Conservation (phyloP, 805 yeast genomes). For the Schizosaccharomyces pombe region DNA sequence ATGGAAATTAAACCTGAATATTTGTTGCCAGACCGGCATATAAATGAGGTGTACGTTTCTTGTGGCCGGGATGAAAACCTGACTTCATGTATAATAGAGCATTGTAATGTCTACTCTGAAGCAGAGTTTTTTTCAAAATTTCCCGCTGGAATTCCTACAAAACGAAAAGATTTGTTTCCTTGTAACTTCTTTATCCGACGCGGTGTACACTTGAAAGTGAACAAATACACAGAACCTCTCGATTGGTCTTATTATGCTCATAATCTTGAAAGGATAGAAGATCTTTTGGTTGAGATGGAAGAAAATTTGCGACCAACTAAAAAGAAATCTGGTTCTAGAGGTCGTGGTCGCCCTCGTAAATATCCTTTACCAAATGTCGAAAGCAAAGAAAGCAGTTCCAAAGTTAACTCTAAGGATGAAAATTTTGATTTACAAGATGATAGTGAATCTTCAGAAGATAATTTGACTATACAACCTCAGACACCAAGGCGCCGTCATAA, state of each 20-base stretch:
- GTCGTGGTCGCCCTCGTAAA: background rate
- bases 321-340: background rate
- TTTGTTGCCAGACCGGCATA: background rate
- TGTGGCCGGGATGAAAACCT: background rate
- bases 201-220: background rate
- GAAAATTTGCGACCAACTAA: background rate
- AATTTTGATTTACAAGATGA: no score
- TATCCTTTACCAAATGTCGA: background rate
- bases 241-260: slow-evolving; percentile 1
- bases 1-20: background rate
- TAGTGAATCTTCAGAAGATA: background rate
- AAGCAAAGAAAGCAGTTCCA: background rate
- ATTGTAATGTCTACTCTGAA: background rate
- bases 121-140: background rate
- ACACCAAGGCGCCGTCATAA: background rate
- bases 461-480: background rate
- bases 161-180: background rate
- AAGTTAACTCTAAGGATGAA: no score
- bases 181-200: background rate
- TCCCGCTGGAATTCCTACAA: background rate
- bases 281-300: background rate
- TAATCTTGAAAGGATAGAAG: background rate
- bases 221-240: background rate
- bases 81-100: background rate
- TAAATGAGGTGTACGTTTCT: background rate